Base-by-base conservation (phyloP, 78 protist genomes). In the Dictyostelium intermedium region DNA sequence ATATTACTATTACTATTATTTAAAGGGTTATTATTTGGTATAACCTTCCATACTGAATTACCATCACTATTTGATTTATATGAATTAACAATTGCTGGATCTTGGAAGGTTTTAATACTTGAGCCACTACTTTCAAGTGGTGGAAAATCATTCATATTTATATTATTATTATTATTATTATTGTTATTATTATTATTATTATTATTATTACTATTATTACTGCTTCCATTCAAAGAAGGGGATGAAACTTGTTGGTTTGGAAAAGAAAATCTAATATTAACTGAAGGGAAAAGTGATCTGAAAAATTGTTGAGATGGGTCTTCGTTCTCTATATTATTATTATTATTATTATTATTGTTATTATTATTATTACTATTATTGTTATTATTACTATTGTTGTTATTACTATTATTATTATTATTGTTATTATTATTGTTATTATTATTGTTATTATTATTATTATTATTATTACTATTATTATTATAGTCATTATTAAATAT, bases 251-350 rank as follows among this genome's bases (percentile, higher is more conserved):
- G 23, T 6, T 43, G 13, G 13, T 60, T 32, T 63, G 87, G 76
- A 5, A 37, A 83, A 2, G 93, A 89, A 69, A 89, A 89, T 70
- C 83, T 56, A 80, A 89, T 89, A 63, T 89, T 89, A 76, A 89
- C 84, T 1, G 93, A 89, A 5, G 93, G 93, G 77, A 89, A 89
- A 14, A 89, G 56, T 30, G 93, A 89, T 74, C 93, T 79, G 82
- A 89, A 89, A 32, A 61, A 61, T 80, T 89, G 93, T 69, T 89
- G 93, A 5, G 82, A 37, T 37, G 79, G 43, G 34, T 89, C 93
- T 32, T 89, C 93, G 2, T 73, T 76, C n/a, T 60, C 30, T 39
- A 37, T 16, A 25, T 25, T n/a, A 73, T 82, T 14, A n/a, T 10
- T 3, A 32, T 39, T 20, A 25, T 5, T 14, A 23, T 18, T 23